Evolutionary conservation across 331 rosid species (phyloP), one percentile per base, ranked within the genome.

Genomic region (Rhamnella rubrinervis): DNA sequence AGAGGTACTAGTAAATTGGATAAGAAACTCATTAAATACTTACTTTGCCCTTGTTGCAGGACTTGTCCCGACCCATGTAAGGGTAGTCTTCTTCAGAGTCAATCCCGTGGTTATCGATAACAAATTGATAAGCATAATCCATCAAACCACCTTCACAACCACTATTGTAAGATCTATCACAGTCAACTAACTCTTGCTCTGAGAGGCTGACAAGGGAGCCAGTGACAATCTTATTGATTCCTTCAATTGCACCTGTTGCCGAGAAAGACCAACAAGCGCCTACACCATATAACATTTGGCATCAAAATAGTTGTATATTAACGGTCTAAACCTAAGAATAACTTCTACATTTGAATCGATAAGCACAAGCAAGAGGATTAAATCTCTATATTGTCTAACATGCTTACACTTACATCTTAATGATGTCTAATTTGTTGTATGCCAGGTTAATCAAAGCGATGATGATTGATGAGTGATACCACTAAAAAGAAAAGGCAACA

Each of bases 191-290:
- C 74, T 90, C 95, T 79, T 93, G 98, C 73, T 93, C 98, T 21
- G 98, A 90, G 66, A 93, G 91, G 71, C 96, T 93, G 53, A 72
- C 58, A 62, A 93, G 96, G 55, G 98, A 88, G 17, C 95, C 98
- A 0, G 98, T 84, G 46, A 81, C 93, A 63, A 93, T 87, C 82
- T 93, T 86, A 63, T 90, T 93, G 81, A 93, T 85, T 14, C 95
- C 98, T 88, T 93, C 98, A 38, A 93, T 84, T 28, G 98, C 98
- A 31, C 98, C 98, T 0, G 96, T 93, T 13, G 96, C 89, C 15
- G 98, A 81, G 82, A 93, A 93, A 38, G 98, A 50, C 98, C 98
- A 93, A 73, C 98, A 90, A 63, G 96, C 95, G 68, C 98, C 98
- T 93, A 65, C 18, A 72, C 75, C 68, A 58, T 46, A 78, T 12